phyloP scores from a whole-genome alignment of 2,329 filamentous ascomycete genomes.

The Colletotrichum noveboracense region DNA sequence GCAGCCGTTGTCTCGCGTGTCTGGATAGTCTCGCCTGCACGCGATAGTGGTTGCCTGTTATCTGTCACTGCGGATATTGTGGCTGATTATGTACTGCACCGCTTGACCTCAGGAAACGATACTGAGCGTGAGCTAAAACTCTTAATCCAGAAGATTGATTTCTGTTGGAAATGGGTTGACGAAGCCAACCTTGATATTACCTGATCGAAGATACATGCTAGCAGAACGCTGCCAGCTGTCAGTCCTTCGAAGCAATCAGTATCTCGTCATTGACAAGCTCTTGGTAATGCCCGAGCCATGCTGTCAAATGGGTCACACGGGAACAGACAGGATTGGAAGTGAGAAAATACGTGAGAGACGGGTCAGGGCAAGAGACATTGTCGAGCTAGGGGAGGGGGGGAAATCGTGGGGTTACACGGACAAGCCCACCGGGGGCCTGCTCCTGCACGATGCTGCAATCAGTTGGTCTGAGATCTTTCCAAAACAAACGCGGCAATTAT shows the following conservation, averaged over 20 bases:
- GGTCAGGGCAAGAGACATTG: neutral
- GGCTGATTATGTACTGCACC: neutral
- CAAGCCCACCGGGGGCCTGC: neutral
- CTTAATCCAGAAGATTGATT: neutral
- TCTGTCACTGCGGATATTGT: neutral
- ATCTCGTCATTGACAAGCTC: neutral
- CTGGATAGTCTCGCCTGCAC: neutral
- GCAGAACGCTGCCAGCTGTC: neutral
- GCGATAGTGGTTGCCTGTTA: neutral
- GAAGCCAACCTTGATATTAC: neutral
- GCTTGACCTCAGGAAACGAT: neutral
- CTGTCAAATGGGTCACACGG: neutral
- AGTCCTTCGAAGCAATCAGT: neutral
- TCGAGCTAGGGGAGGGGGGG: too few species aligned
- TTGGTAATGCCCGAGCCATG: neutral
- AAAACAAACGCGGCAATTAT: neutral
- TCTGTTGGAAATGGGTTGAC: neutral
- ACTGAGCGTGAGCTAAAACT: neutral
- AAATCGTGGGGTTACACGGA: neutral
- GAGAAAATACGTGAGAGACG: neutral
- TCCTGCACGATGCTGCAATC: slow-evolving; percentile 16
- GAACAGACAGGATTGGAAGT: neutral
- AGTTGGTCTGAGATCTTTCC: neutral
- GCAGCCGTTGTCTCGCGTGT: neutral
- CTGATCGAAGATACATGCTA: neutral